Base-by-base conservation (phyloP, 331 rosid genomes). In the Malus hybrid region DNA sequence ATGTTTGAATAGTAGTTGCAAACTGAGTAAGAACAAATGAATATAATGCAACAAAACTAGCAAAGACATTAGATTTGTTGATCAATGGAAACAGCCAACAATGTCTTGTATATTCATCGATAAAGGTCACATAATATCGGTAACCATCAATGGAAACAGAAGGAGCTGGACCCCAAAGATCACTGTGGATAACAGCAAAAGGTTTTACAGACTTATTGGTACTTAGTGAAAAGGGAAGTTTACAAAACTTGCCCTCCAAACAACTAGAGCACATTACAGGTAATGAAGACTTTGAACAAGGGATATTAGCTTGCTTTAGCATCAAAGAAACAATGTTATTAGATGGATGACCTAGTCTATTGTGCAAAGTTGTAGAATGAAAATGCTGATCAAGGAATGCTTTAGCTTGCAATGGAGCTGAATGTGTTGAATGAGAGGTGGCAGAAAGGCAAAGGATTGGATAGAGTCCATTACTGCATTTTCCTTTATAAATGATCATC, bases 341-440 rank as follows among this genome's bases (percentile, higher is more conserved):
- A 0, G 61, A 56, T 7, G 55, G 55, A 48, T 48, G 55, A 48
- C 19, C 55, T 5, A 14, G 19, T 48, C 7, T 48, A 15, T 15
- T n/a, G 0, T 56, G 61, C 27, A 13, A 56, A n/a, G 27, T 56
- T 0, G 27, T 56, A 8, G 13, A 56, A 1, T n/a, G 61, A 56
- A 19, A 3, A 8, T 39, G 27, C 2, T n/a, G 61, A n/a, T 13
- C 13, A 8, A 56, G 61, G 0, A 55, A 55, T 7, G 24, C 24
- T 55, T 55, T 55, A 55, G 11, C 60, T 2, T 15, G 22, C 1
- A 54, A 1, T 6, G 10, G 4, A 0, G 6, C 59, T 54, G 10
- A 0, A 6, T 18, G 0, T 6, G 59, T 0, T 7, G 22, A 1
- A 18, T 1, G 2, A 54, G 22, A 54, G 22, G 0, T 15, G 0